Conservation (phyloP, 1,284 basidiomycete species). For the Naganishia sp. region DNA sequence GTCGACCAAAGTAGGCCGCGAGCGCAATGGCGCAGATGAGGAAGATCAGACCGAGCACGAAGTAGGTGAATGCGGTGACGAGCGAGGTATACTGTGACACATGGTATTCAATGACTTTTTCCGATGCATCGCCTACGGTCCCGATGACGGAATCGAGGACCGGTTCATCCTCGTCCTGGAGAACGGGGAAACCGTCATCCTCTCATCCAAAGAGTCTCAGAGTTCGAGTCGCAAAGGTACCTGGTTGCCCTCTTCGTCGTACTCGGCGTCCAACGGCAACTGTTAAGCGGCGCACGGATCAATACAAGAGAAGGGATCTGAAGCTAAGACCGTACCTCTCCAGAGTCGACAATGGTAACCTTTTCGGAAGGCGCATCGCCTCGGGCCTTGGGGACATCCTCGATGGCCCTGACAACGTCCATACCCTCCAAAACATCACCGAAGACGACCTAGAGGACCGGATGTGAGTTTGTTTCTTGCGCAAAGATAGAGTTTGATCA, state of each 20-base stretch:
- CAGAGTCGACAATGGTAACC: slow-evolving; percentile 74
- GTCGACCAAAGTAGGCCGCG: slow-evolving; percentile 59
- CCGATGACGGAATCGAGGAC: slow-evolving; percentile 33
- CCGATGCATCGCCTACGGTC: slow-evolving; percentile 32
- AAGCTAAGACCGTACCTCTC: slow-evolving; percentile 64
- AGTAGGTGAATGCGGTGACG: slow-evolving; percentile 54
- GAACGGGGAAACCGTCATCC: slow-evolving; percentile 17
- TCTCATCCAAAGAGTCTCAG: slow-evolving; percentile 58
- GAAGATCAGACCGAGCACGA: slow-evolving; percentile 58
- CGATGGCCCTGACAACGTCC: slow-evolving; percentile 74
- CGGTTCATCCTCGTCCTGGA: slow-evolving; percentile 21
- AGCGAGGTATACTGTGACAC: slow-evolving; percentile 37
- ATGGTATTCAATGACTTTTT: slow-evolving; percentile 26
- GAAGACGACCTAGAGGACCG: slow-evolving; percentile 71
- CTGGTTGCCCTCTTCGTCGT: slow-evolving; percentile 73
- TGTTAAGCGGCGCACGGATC: slow-evolving; percentile 44
- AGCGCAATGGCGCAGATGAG: slow-evolving; percentile 59
- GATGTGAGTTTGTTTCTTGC: neutral
- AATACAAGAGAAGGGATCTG: neutral
- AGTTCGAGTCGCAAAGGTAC: slow-evolving; percentile 91
- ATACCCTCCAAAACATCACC: slow-evolving; percentile 87
- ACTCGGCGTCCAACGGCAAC: slow-evolving; percentile 64
- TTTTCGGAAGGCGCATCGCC: slow-evolving; percentile 70
- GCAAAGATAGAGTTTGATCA: neutral
- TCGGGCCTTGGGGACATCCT: slow-evolving; percentile 68